Conservation (phyloP, 352 stramenopile genomes). For the Phytophthora aleatoria region DNA sequence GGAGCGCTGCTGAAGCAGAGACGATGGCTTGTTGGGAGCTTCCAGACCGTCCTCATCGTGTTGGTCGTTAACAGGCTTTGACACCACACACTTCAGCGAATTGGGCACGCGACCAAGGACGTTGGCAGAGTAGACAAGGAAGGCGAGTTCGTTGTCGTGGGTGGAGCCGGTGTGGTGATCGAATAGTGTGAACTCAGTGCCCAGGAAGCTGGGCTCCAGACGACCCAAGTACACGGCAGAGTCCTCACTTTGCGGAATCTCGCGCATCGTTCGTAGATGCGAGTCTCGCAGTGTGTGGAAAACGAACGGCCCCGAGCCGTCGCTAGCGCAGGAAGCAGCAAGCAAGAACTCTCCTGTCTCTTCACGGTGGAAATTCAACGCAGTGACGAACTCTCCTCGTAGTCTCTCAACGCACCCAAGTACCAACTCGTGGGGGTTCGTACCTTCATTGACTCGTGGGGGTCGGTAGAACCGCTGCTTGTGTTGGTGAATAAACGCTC, state of each 20-base stretch:
- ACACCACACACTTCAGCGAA: conserved; percentile 60
- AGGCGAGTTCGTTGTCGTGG: conserved; percentile 66
- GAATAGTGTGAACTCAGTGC: conserved; percentile 84
- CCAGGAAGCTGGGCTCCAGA: conserved; percentile 81
- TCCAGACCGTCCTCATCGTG: conserved; percentile 16
- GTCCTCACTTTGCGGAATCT: conserved; percentile 78
- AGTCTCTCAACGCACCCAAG: conserved; percentile 76
- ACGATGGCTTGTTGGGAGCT: conserved; percentile 9
- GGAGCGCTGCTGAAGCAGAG: conserved; percentile 26
- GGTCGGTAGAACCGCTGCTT: conserved; percentile 77
- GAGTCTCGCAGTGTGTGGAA: conserved; percentile 87
- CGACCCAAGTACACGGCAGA: conserved; percentile 81
- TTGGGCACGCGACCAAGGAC: conserved; percentile 81
- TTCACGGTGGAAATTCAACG: conserved; percentile 85
- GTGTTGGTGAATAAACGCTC: conserved; percentile 80
- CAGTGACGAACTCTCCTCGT: conserved; percentile 74
- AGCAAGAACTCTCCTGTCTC: conserved; percentile 83
- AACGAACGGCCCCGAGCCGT: conserved; percentile 70
- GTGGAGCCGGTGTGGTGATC: conserved; percentile 59
- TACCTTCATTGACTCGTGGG: conserved; percentile 13
- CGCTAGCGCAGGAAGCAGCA: conserved; percentile 70
- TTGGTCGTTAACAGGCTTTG: conserved; percentile 22
- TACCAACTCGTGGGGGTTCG: conserved; percentile 42
- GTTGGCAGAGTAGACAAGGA: conserved; percentile 83
- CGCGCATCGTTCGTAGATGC: conserved; percentile 68